Conservation (phyloP, 495 filamentous ascomycete species). For the Trichoderma gamsii region DNA sequence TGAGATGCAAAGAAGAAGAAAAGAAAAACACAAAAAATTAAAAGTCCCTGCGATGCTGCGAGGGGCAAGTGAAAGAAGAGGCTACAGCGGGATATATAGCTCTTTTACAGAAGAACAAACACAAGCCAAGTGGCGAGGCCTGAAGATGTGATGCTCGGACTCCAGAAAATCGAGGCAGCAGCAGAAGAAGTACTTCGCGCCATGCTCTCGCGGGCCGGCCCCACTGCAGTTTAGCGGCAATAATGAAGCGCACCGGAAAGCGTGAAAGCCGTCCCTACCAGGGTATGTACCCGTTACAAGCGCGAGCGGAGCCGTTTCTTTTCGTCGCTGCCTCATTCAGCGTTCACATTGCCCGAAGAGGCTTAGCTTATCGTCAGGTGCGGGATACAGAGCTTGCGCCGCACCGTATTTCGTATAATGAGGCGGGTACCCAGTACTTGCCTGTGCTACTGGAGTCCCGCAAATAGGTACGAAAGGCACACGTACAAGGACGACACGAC, state of each 20-base stretch:
- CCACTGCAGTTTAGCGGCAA: background rate
- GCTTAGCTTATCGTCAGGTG: too few species aligned
- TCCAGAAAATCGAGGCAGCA: background rate
- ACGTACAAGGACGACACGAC: too few species aligned
- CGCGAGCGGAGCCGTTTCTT: too few species aligned
- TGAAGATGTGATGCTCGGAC: background rate
- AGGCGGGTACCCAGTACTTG: too few species aligned
- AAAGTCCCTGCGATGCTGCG: background rate
- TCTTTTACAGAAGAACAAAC: background rate
- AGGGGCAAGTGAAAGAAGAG: background rate
- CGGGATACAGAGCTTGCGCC: too few species aligned
- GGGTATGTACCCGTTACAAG: background rate
- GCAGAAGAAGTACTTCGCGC: background rate
- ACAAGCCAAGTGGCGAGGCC: slow-evolving; percentile 6
- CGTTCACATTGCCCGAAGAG: too few species aligned
- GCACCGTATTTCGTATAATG: too few species aligned
- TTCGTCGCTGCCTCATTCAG: too few species aligned
- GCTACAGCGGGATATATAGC: background rate
- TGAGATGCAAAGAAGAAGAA: background rate
- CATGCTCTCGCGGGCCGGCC: background rate
- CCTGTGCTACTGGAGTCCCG: too few species aligned
- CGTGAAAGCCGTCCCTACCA: slow-evolving; percentile 1
- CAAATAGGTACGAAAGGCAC: too few species aligned
- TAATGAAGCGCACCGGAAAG: slow-evolving; percentile 6
- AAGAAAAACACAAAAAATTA: background rate